A percentile compares a stretch with the other conserved stretches of the same genome.
Evolutionary conservation across 345 rosid genomes (phyloP).

Genomic region (Cardamine chenopodiifolia): DNA sequence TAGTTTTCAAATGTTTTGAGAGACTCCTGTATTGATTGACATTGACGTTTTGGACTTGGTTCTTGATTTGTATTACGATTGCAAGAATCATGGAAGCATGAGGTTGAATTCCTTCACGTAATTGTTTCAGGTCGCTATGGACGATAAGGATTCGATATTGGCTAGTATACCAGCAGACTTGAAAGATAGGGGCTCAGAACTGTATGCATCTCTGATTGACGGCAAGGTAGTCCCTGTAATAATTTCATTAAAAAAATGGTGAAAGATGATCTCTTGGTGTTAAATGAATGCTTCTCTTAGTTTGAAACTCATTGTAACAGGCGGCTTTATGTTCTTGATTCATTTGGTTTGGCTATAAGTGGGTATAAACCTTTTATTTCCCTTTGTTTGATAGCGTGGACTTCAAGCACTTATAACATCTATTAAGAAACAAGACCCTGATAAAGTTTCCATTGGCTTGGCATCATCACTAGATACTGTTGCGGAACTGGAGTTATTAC

Average conservation of each 20-base stretch:
- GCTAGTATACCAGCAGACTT: slow-evolving; percentile 74
- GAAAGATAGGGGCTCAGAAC: slow-evolving; percentile 66
- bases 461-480: slow-evolving; percentile 80
- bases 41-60: background rate
- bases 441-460: slow-evolving; percentile 82
- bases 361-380: background rate
- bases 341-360: background rate
- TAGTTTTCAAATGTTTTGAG: background rate
- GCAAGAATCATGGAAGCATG: background rate
- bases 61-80: background rate
- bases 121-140: slow-evolving; percentile 65
- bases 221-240: too few species aligned
- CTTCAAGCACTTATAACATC: slow-evolving; percentile 67
- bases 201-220: slow-evolving; percentile 70
- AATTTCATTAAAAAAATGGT: too few species aligned
- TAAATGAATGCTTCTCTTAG: background rate
- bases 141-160: slow-evolving; percentile 72
- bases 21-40: background rate
- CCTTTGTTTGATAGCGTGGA: slow-evolving; percentile 66
- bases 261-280: slow-evolving; percentile 1
- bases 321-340: slow-evolving; percentile 2
- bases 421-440: slow-evolving; percentile 89
- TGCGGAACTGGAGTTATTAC: slow-evolving; percentile 88
- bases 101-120: background rate
- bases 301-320: background rate